Percentiles rank a stretch among this genome's conserved stretches.
These are phyloP conservation scores for Bertia moriformis DNA, from an alignment of 2,329 filamentous ascomycete species.

Conservation along the genomic window DNA sequence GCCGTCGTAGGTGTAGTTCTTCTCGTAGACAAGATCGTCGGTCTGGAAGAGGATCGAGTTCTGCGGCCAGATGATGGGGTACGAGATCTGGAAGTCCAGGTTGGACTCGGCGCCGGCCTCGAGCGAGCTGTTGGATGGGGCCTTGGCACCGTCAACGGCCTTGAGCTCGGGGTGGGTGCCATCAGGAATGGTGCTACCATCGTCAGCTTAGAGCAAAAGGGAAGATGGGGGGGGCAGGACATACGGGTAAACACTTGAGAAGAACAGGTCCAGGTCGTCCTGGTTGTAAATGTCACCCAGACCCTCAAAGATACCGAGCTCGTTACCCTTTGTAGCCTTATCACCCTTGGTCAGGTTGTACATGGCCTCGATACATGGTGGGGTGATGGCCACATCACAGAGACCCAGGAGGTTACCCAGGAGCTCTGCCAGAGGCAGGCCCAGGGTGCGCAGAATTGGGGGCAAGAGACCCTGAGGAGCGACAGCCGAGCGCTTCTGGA, in stretches of 20 bases:
- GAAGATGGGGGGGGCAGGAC: neutral
- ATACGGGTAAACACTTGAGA: slow-evolving; percentile 13
- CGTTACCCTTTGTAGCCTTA: slow-evolving; percentile 16
- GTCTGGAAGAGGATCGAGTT: slow-evolving; percentile 27
- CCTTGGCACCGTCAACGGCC: slow-evolving; percentile 18
- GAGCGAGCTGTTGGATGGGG: slow-evolving; percentile 8
- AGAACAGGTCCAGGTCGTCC: slow-evolving; percentile 21
- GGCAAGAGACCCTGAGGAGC: slow-evolving; percentile 5
- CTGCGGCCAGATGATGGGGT: slow-evolving; percentile 35
- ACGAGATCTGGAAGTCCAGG: slow-evolving; percentile 30
- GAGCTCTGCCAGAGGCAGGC: neutral
- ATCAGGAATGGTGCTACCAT: slow-evolving; percentile 16
- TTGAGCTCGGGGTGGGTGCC: slow-evolving; percentile 20
- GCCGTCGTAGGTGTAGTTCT: slow-evolving; percentile 10
- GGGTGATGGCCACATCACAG: slow-evolving; percentile 5
- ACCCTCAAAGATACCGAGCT: slow-evolving; percentile 25
- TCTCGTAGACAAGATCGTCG: slow-evolving; percentile 27
- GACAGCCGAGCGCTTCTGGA: slow-evolving; percentile 4
- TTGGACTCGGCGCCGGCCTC: slow-evolving; percentile 22
- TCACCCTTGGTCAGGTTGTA: slow-evolving; percentile 20
- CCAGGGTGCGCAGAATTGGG: slow-evolving; percentile 5
- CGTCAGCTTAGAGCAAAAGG: neutral
- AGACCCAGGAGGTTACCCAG: slow-evolving; percentile 4
- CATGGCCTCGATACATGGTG: slow-evolving; percentile 10
- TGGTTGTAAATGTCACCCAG: slow-evolving; percentile 22